Evolutionary conservation across 768 basidiomycete species (phyloP), one percentile per base, ranked within the genome.

Genomic region (Termitomyces sp.): DNA sequence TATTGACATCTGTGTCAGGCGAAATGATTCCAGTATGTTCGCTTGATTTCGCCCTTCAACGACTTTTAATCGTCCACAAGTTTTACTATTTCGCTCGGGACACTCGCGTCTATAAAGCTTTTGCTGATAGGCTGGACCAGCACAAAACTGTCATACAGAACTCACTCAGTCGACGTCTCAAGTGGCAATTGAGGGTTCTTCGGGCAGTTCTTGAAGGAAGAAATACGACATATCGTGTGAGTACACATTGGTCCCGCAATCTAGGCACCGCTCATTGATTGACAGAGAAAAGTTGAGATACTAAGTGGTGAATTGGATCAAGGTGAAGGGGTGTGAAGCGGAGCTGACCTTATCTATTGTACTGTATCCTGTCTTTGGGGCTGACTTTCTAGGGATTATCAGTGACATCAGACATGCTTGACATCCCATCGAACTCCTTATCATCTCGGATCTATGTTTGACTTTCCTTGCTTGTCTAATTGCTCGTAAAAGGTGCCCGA

Each of bases 1-100:
- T 78, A 1, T 68, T 83, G 48, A 80, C 85, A 60, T 71, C 75
- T 3, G 66, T 94, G 6, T 71, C 78, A 37, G 86, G 77, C 37
- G 84, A 89, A 45, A 73, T 71, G 33, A 84, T 96, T 67, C 91
- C 93, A 5, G 93, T 93, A 64, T 59, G 84, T 51, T 3, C 30
- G 53, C 21, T 30, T 28, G 12, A 57, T 43, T 31, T n/a, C 42
- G 5, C 54, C 51, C 14, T 41, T 42, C 14, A 53, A 52, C 38
- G 45, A 35, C 41, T 38, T 15, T 30, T 40, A 5, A 41, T 9
- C 9, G 14, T 47, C 19, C 62, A 5, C 46, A 51, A 92, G 91
- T 80, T 85, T n/a, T 94, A 89, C 60, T 93, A 88, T 64, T 98
- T 98, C 65, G 96, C 95, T 44, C 82, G 96, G 21, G 96, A 98